Evolutionary conservation across 2,329 filamentous ascomycete genomes (phyloP), one percentile per base, ranked within the genome.

Genomic region (Trichoderma brevicompactum): DNA sequence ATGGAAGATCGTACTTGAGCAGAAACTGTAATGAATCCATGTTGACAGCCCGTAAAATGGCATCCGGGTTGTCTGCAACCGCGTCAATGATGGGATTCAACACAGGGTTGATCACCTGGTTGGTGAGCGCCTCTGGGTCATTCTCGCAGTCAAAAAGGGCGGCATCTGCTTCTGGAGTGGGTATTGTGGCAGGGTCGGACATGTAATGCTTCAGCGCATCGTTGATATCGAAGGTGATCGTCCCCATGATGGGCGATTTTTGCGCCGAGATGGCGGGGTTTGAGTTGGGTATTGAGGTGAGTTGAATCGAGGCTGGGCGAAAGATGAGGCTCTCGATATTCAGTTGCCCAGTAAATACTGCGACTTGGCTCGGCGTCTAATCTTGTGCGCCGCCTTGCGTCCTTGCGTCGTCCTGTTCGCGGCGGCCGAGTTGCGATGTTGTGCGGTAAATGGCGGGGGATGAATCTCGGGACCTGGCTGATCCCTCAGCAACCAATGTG

Each of bases 21-120:
- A 99, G 82, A 75, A 97, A 97, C 78, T 97, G 94, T 72, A 99
- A 79, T 68, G 94, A 97, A 81, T 99, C 94, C 80, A 98, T 94
- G 69, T 89, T 86, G 59, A 88, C 85, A 73, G 88, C 86, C 78
- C 89, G 89, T 68, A 88, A 89, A 70, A 99, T 89, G 67, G 91
- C 91, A 78, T 97, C 94, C 58, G 95, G 93, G 75, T 90, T 96
- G 74, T 96, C 93, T 63, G 94, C 93, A 34, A 99, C 88, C 36
- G 92, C 90, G 77, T 98, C 95, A 68, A 97, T 88, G 67, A 99
- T 96, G 28, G 92, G 90, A 75, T 99, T 96, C 68, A 99, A 82
- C 19, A 95, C 88, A 69, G 87, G 87, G 78, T 96, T 96, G 75
- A 99, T 87, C 71, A 96, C 79, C 65, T 87, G 85, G 68, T 87